Evolutionary conservation across 2,329 filamentous ascomycete genomes (phyloP).

Genomic region (Fusarium xylarioides): DNA sequence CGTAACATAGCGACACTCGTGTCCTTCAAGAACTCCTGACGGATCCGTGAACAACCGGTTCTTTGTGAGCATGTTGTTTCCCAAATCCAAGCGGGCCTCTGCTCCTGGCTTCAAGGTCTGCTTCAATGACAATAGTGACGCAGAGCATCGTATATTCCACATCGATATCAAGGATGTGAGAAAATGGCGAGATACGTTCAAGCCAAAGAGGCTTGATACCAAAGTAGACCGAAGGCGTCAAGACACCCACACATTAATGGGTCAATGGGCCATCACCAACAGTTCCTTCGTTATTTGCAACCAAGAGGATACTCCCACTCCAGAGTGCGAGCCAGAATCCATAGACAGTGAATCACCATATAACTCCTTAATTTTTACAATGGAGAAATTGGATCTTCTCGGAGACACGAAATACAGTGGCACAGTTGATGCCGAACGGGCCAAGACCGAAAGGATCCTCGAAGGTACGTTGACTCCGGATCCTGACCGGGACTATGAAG

Average conservation of each 20-base stretch:
- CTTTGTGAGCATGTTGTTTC: neutral
- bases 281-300: neutral
- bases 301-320: neutral
- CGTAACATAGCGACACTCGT: neutral
- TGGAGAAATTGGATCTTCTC: neutral
- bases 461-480: slow-evolving; percentile 14
- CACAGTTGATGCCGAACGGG: neutral
- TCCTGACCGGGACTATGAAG: slow-evolving; percentile 11
- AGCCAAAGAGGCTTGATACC: neutral
- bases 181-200: slow-evolving; percentile 10
- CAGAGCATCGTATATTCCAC: neutral
- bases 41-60: neutral
- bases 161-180: slow-evolving; percentile 11
- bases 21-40: neutral
- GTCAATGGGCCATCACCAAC: neutral
- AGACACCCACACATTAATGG: neutral
- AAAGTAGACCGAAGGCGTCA: neutral
- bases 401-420: neutral
- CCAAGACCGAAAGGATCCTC: slow-evolving; percentile 5
- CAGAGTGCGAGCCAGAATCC: neutral
- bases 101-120: slow-evolving; percentile 1
- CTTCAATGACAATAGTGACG: neutral
- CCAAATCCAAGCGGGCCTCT: too few species aligned
- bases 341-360: neutral
- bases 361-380: neutral